Evolutionary conservation across 2,329 filamentous ascomycete genomes (phyloP).

Genomic region (Penicillium polonicum): DNA sequence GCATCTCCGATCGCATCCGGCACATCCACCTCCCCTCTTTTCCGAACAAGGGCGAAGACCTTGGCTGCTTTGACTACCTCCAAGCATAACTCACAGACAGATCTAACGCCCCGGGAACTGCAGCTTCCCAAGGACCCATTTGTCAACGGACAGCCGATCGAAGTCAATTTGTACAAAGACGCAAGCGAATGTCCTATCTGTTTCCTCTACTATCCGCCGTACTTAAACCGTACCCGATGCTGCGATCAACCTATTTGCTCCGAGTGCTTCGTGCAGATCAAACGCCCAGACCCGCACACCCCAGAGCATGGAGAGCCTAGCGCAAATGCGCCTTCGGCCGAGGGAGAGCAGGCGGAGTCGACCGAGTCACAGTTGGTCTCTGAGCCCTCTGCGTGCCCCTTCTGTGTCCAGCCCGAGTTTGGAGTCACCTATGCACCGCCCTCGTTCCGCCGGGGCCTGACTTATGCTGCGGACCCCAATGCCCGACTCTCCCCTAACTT

Average conservation of each 20-base stretch:
- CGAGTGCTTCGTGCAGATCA: conserved; percentile 98
- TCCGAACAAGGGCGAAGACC: conserved; percentile 85
- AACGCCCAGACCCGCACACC: conserved; percentile 85
- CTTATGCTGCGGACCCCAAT: conserved; percentile 59
- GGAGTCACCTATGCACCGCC: conserved; percentile 93
- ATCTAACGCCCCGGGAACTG: conserved; percentile 75
- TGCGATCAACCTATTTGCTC: conserved; percentile 97
- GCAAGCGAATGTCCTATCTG: conserved; percentile 91
- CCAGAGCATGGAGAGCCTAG: conserved; percentile 67
- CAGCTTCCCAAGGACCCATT: conserved; percentile 77
- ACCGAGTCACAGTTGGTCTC: conserved; percentile 70
- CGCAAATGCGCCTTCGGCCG: conserved; percentile 36
- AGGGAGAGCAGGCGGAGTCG: conserved; percentile 40
- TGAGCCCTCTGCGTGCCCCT: conserved; percentile 88
- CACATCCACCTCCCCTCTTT: conserved; percentile 55
- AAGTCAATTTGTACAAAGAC: conserved; percentile 91
- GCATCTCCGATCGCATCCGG: conserved; percentile 56
- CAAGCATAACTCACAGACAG: conserved; percentile 68
- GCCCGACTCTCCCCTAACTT: conserved; percentile 54
- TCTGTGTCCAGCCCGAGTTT: conserved; percentile 92
- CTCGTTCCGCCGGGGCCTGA: conserved; percentile 79
- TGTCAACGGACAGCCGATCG: conserved; percentile 90
- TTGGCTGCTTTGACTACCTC: conserved; percentile 80
- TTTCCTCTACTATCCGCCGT: conserved; percentile 92
- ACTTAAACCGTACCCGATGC: conserved; percentile 89